Conservation (phyloP, 2,329 filamentous ascomycete species). For the Aspergillus awamori region DNA sequence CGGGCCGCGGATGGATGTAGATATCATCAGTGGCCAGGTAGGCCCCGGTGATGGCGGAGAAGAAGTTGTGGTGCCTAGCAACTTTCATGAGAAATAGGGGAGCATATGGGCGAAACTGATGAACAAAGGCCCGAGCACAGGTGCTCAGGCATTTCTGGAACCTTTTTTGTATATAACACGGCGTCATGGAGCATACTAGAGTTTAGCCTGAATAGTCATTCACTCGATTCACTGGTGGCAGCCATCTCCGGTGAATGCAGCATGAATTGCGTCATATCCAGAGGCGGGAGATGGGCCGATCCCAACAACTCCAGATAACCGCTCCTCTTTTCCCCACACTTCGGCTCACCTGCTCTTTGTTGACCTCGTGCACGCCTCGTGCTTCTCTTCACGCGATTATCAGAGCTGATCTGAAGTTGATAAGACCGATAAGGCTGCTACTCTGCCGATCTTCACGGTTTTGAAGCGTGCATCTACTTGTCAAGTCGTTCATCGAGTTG, state of each 20-base stretch:
- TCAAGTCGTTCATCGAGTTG: neutral
- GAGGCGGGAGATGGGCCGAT: neutral
- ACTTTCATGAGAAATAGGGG: neutral
- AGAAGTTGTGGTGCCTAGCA: constrained; percentile 3
- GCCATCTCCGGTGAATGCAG: neutral
- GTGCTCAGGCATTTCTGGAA: neutral
- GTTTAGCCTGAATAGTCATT: neutral
- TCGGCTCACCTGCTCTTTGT: neutral
- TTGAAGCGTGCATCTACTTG: neutral
- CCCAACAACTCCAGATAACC: neutral
- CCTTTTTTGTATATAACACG: constrained; percentile 3
- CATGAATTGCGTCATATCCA: neutral
- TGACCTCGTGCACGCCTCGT: neutral
- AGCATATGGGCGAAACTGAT: neutral
- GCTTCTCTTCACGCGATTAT: neutral
- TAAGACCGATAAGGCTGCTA: neutral
- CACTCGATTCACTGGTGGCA: neutral
- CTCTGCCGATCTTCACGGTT: neutral
- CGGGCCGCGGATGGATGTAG: constrained; percentile 54
- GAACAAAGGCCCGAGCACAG: neutral
- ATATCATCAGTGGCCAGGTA: constrained; percentile 19
- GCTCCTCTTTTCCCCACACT: neutral
- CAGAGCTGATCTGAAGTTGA: neutral
- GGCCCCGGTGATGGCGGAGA: neutral
- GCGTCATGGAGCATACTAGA: neutral